These are phyloP conservation scores for Suillus alpinus DNA, from an alignment of 768 basidiomycete genomes.

Conservation along the genomic window DNA sequence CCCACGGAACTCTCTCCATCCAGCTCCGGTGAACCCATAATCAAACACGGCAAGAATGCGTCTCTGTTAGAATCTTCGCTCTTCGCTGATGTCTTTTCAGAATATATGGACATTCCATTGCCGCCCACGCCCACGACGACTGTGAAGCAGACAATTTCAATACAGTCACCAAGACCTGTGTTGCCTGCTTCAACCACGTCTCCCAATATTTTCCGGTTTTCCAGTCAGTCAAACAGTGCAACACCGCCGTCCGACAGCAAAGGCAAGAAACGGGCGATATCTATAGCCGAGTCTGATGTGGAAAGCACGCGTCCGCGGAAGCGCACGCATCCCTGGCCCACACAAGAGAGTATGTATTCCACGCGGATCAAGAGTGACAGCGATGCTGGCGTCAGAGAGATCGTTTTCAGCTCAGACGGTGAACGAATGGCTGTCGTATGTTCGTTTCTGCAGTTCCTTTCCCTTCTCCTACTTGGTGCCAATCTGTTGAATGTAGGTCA, in stretches of 20 bases:
- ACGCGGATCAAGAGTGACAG: constrained; percentile 44
- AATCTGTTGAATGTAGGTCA: constrained; percentile 35
- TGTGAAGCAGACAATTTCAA: constrained; percentile 19
- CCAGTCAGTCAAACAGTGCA: constrained; percentile 20
- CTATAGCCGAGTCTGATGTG: constrained; percentile 17
- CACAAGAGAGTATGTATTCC: constrained; percentile 36
- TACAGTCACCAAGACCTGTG: constrained; percentile 30
- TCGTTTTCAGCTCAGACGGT: constrained; percentile 55
- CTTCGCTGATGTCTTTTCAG: background rate
- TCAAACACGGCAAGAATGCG: constrained; percentile 27
- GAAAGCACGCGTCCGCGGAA: constrained; percentile 32
- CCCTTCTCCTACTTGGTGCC: background rate
- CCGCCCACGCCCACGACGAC: constrained; percentile 15
- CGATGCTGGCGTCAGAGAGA: constrained; percentile 43
- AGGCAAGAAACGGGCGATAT: constrained; percentile 39
- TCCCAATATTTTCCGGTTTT: constrained; percentile 30
- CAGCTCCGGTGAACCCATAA: constrained; percentile 19
- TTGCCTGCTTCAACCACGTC: constrained; percentile 30
- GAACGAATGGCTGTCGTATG: constrained; percentile 56
- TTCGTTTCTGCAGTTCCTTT: constrained; percentile 29
- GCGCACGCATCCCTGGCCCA: constrained; percentile 47
- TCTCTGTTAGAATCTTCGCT: background rate
- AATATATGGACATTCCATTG: background rate
- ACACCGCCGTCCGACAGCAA: constrained; percentile 29
- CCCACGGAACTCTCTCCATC: constrained; percentile 12